Conservation (phyloP, 306 rosid species). For the Prunus dulcis region DNA sequence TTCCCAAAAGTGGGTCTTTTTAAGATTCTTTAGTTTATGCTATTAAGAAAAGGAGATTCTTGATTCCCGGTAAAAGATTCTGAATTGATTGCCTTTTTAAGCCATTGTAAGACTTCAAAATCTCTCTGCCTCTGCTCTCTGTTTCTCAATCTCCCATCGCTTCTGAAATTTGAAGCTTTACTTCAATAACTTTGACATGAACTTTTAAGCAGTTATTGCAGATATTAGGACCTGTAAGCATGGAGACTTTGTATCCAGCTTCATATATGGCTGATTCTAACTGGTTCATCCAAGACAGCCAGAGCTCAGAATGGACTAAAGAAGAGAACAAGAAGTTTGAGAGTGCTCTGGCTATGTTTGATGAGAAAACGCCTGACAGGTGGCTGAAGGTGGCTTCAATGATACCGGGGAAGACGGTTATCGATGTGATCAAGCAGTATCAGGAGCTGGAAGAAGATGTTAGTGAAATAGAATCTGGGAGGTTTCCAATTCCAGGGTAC, state of each 20-base stretch:
- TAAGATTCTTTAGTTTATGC: constrained; percentile 56
- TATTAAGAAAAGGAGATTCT: constrained; percentile 48
- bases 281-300: constrained; percentile 47
- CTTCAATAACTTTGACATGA: constrained; percentile 16
- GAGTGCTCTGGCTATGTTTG: constrained; percentile 81
- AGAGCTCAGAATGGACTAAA: constrained; percentile 65
- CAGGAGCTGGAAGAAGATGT: constrained; percentile 82
- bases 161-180: constrained; percentile 11
- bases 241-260: constrained; percentile 64
- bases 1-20: constrained; percentile 68
- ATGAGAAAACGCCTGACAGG: constrained; percentile 73
- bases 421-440: constrained; percentile 83
- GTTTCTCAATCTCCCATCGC: too few species aligned
- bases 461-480: constrained; percentile 75
- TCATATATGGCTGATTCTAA: constrained; percentile 38
- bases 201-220: constrained; percentile 4
- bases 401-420: constrained; percentile 87
- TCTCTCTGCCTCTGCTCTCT: too few species aligned
- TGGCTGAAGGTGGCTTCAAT: constrained; percentile 68
- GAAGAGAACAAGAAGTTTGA: constrained; percentile 92
- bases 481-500: constrained; percentile 71
- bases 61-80: constrained; percentile 62
- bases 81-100: constrained; percentile 42
- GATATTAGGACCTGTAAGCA: constrained; percentile 22
- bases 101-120: constrained; percentile 22